A percentile compares a stretch with the other conserved stretches of the same genome.
These are phyloP conservation scores for Xylariales sp. DNA, from an alignment of 2,329 filamentous ascomycete species.

Conservation along the genomic window DNA sequence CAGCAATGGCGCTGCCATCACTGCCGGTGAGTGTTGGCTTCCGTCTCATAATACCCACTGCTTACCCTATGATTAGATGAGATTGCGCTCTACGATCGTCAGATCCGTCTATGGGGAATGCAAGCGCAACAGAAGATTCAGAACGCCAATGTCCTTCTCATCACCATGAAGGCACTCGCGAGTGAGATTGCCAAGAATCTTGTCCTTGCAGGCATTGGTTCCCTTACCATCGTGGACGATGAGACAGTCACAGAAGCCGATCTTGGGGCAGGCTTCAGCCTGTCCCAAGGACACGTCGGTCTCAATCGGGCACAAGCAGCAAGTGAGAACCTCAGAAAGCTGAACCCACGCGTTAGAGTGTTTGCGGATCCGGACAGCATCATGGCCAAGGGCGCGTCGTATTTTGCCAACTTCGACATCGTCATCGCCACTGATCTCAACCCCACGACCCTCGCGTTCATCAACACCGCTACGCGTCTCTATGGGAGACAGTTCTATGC, in stretches of 20 bases:
- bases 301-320: slow-evolving; percentile 82
- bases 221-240: slow-evolving; percentile 82
- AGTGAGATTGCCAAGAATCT: slow-evolving; percentile 98
- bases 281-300: slow-evolving; percentile 65
- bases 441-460: slow-evolving; percentile 65
- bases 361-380: slow-evolving; percentile 65
- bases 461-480: slow-evolving; percentile 83
- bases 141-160: slow-evolving; percentile 81
- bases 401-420: slow-evolving; percentile 75
- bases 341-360: slow-evolving; percentile 85
- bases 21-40: slow-evolving; percentile 26
- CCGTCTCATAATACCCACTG: neutral
- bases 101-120: slow-evolving; percentile 96
- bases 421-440: slow-evolving; percentile 87
- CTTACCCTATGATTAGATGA: slow-evolving; percentile 61
- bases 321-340: slow-evolving; percentile 68
- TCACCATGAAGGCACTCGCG: slow-evolving; percentile 81
- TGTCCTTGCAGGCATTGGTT: slow-evolving; percentile 86
- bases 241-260: slow-evolving; percentile 72
- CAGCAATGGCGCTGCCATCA: slow-evolving; percentile 8
- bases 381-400: slow-evolving; percentile 63
- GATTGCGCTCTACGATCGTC: slow-evolving; percentile 93
- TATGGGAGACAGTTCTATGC: slow-evolving; percentile 82
- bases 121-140: slow-evolving; percentile 91
- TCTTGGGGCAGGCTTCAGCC: slow-evolving; percentile 77